These are phyloP conservation scores for Harringtonia aguacate DNA, from an alignment of 2,329 filamentous ascomycete genomes.

Conservation along the genomic window DNA sequence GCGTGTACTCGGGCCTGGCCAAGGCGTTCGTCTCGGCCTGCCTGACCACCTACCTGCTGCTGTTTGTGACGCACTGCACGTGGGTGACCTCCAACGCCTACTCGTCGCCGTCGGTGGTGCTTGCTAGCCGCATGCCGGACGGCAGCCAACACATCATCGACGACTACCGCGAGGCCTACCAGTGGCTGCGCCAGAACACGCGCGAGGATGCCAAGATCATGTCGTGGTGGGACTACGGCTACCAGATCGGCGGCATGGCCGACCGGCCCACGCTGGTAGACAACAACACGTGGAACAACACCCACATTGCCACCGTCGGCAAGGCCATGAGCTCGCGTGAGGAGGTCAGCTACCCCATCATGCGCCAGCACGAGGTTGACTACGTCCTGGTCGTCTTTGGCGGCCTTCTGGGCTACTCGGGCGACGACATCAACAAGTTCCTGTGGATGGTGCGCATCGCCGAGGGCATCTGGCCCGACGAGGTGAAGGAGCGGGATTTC, in stretches of 20 bases:
- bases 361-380: constrained; percentile 96
- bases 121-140: constrained; percentile 85
- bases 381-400: constrained; percentile 98
- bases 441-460: constrained; percentile 99
- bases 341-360: constrained; percentile 97
- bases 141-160: constrained; percentile 98
- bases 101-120: constrained; percentile 92
- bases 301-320: constrained; percentile 95
- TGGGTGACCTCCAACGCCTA: constrained; percentile 99
- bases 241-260: constrained; percentile 99
- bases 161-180: constrained; percentile 97
- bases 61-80: constrained; percentile 96
- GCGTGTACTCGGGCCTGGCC: constrained; percentile 71
- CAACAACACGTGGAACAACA: constrained; percentile 99
- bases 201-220: constrained; percentile 92
- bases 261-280: constrained; percentile 94
- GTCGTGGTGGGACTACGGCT: constrained; percentile 99
- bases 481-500: constrained; percentile 93
- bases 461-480: constrained; percentile 99
- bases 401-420: constrained; percentile 90
- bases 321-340: constrained; percentile 98
- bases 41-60: constrained; percentile 68
- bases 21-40: constrained; percentile 67
- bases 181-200: constrained; percentile 98
- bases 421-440: constrained; percentile 99